Evolutionary conservation across 768 basidiomycete genomes (phyloP), one percentile per base, ranked within the genome.

Genomic region (Boletus rex-veris): DNA sequence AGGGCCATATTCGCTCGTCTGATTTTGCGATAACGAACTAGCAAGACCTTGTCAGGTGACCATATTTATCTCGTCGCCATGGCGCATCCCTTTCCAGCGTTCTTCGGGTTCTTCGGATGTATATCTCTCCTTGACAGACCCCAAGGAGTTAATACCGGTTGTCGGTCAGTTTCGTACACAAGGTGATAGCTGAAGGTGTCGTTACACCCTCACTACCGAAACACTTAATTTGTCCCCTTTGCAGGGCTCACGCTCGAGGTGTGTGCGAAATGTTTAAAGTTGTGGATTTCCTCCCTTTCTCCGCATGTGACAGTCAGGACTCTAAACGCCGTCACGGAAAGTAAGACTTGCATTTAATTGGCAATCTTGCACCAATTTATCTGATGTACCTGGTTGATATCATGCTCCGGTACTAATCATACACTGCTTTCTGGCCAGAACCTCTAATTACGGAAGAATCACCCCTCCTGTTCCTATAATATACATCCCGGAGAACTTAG

Each of bases 321-420:
- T 61, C 46, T 44, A 43, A 48, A 48, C 40, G 42, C 42, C 39
- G 24, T 41, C 33, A 52, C 60, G 50, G 48, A 54, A 50, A 33
- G 52, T 30, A 44, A 41, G 33, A 39, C 50, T 12, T 39, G 14
- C 40, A 33, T 51, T 53, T 39, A 55, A 59, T 45, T 36, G 54
- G 63, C 42, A 61, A 56, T 48, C 52, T 52, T n/a, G 35, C 51
- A 48, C 52, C 41, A 9, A 58, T 53, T 49, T 41, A 30, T 57
- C 51, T 55, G 54, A 51, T 53, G 64, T 64, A 54, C 65, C 64
- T 66, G 60, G 60, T 52, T 43, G 52, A 54, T 33, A 44, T 60
- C 50, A 63, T 66, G 49, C 5, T 55, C 57, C 54, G 50, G 35
- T 38, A 47, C 45, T 14, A 38, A 54, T 35, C 40, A 44, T 40